Conservation (phyloP, 345 rosid genomes). For the Moringa oleifera region DNA sequence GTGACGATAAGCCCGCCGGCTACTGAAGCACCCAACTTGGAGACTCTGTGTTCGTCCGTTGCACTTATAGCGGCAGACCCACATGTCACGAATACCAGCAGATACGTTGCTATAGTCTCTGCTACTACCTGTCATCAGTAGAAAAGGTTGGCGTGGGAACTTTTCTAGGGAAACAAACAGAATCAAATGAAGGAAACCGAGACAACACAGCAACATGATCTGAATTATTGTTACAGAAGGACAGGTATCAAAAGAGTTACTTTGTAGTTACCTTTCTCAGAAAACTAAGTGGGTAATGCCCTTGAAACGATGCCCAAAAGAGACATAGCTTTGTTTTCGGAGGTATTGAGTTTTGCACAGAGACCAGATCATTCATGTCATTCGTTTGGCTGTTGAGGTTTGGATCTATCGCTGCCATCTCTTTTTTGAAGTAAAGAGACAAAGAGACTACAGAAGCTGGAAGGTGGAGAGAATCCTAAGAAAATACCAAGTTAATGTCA, state of each 20-base stretch:
- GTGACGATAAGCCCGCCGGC: constrained; percentile 65
- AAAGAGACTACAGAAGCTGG: background rate
- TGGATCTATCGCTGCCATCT: constrained; percentile 22
- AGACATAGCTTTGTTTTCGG: background rate
- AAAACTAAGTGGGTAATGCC: constrained; percentile 35
- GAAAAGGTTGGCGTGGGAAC: too few relatives aligned
- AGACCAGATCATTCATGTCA: constrained; percentile 2
- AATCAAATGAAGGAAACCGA: background rate
- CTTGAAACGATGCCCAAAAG: constrained; percentile 11
- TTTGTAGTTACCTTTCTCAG: constrained; percentile 34
- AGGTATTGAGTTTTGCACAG: constrained; percentile 8
- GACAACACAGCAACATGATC: too few relatives aligned
- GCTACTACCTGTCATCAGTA: constrained; percentile 50
- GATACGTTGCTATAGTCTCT: constrained; percentile 47
- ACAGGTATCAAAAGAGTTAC: too few relatives aligned
- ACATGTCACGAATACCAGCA: constrained; percentile 58
- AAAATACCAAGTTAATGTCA: background rate
- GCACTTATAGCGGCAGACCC: constrained; percentile 41
- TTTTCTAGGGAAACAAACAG: background rate
- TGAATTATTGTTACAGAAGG: too few relatives aligned
- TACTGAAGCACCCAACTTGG: constrained; percentile 49
- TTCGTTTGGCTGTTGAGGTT: background rate
- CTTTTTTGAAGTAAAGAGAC: background rate
- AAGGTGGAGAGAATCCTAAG: background rate
- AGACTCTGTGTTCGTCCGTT: constrained; percentile 27